phyloP scores from a whole-genome alignment of 1,139 yeast genomes.

The Debaryomyces nepalensis region DNA sequence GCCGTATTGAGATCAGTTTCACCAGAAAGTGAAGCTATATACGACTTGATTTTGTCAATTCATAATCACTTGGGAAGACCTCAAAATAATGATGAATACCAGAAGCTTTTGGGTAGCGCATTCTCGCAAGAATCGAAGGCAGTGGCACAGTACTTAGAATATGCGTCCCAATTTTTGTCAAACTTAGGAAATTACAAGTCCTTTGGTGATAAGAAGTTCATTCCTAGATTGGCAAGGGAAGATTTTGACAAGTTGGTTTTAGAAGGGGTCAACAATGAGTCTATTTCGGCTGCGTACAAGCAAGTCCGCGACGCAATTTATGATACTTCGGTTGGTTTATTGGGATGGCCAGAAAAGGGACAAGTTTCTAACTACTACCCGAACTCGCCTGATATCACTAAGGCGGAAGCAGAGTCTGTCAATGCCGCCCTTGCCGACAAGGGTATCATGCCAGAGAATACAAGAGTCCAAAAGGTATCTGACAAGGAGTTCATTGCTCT shows the following conservation, averaged over 20 bases:
- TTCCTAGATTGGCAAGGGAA: slow-evolving; percentile 60
- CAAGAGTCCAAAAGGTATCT: slow-evolving; percentile 63
- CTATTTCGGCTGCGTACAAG: slow-evolving; percentile 44
- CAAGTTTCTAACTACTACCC: slow-evolving; percentile 76
- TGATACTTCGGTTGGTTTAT: slow-evolving; percentile 52
- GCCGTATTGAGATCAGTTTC: slow-evolving; percentile 84
- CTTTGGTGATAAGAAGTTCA: slow-evolving; percentile 85
- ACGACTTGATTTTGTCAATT: slow-evolving; percentile 64
- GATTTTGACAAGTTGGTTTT: slow-evolving; percentile 53
- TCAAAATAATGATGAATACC: slow-evolving; percentile 45
- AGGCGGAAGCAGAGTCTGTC: slow-evolving; percentile 66
- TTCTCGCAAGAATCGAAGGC: slow-evolving; percentile 32
- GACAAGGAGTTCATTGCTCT: slow-evolving; percentile 53
- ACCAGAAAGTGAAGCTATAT: slow-evolving; percentile 76
- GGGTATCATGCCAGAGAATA: slow-evolving; percentile 81
- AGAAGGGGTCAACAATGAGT: slow-evolving; percentile 42
- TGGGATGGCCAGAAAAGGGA: slow-evolving; percentile 82
- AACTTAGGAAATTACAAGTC: slow-evolving; percentile 88
- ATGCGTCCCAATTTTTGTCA: slow-evolving; percentile 76
- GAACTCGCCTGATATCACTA: slow-evolving; percentile 53
- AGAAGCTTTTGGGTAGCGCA: slow-evolving; percentile 25
- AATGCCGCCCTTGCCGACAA: slow-evolving; percentile 63
- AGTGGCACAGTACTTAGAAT: slow-evolving; percentile 65
- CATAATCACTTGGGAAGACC: slow-evolving; percentile 59
- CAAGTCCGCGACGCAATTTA: slow-evolving; percentile 55